A percentile compares a stretch with the other conserved stretches of the same genome.
These are phyloP conservation scores for Penstemon eatonii DNA, from an alignment of 257 asterid species.

Conservation along the genomic window DNA sequence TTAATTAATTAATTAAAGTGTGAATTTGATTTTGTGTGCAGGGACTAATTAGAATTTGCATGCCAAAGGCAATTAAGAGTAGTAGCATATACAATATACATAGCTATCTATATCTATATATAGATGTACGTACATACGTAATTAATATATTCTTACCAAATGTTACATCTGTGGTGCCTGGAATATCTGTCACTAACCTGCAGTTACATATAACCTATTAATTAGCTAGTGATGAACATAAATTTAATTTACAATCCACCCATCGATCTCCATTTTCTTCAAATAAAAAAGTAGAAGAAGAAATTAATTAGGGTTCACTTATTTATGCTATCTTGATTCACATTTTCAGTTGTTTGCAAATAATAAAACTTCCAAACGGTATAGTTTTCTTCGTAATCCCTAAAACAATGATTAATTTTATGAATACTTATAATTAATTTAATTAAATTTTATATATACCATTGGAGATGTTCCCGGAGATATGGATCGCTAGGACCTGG, in stretches of 20 bases:
- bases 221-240: background rate
- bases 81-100: background rate
- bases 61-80: too few relatives aligned
- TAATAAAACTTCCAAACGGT: too few relatives aligned
- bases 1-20: too few relatives aligned
- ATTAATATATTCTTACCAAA: constrained; percentile 56
- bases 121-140: background rate
- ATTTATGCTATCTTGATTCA: too few relatives aligned
- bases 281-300: too few relatives aligned
- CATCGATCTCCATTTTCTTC: background rate
- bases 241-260: background rate
- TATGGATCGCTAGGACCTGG: constrained; percentile 96
- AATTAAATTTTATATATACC: constrained; percentile 35
- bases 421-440: too few relatives aligned
- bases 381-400: too few relatives aligned
- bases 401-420: too few relatives aligned
- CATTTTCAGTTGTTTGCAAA: too few relatives aligned
- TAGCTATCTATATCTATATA: background rate
- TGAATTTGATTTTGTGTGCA: too few relatives aligned
- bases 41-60: too few relatives aligned
- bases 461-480: constrained; percentile 77
- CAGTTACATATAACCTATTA: background rate
- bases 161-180: constrained; percentile 82
- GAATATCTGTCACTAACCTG: constrained; percentile 92
- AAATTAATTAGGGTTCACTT: too few relatives aligned